Conservation (phyloP, 805 yeast genomes). For the Torulaspora franciscae region DNA sequence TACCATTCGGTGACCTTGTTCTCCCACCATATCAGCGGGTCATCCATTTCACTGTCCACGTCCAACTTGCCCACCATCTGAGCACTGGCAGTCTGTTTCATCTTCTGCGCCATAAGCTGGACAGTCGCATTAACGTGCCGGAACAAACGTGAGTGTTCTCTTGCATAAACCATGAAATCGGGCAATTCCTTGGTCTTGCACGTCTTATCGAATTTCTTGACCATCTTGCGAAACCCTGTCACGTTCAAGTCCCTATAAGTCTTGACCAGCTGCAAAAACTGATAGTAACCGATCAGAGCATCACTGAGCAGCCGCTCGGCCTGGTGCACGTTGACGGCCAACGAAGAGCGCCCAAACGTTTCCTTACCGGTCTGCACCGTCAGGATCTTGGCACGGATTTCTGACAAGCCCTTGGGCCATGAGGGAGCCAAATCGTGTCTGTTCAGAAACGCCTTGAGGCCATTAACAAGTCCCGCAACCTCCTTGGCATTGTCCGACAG, state of each 20-base stretch:
- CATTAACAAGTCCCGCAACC: slow-evolving; percentile 2
- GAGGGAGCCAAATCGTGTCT: slow-evolving; percentile 31
- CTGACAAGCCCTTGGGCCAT: slow-evolving; percentile 23
- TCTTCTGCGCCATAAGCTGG: slow-evolving; percentile 25
- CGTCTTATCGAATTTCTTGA: slow-evolving; percentile 82
- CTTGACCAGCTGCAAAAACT: slow-evolving; percentile 32
- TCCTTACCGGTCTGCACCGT: slow-evolving; percentile 14
- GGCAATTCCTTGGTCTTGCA: slow-evolving; percentile 27
- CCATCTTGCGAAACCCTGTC: slow-evolving; percentile 83
- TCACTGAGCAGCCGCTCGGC: slow-evolving; percentile 24
- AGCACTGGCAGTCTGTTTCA: slow-evolving; percentile 19
- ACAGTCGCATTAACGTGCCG: slow-evolving; percentile 27
- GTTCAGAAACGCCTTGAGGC: slow-evolving; percentile 14
- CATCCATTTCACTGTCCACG: slow-evolving; percentile 23
- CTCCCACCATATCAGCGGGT: slow-evolving; percentile 33
- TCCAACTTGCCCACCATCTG: slow-evolving; percentile 14
- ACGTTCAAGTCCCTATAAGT: slow-evolving; percentile 67
- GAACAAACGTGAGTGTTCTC: slow-evolving; percentile 25
- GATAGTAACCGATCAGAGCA: slow-evolving; percentile 33
- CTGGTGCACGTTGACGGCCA: slow-evolving; percentile 16
- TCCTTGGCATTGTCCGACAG: slow-evolving; percentile 7
- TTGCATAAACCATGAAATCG: slow-evolving; percentile 27
- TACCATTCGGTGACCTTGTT: slow-evolving; percentile 39
- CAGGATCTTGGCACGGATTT: slow-evolving; percentile 5
- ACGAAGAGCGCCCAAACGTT: slow-evolving; percentile 15